phyloP scores from a whole-genome alignment of 1,139 yeast species.

The Hanseniaspora sp. region DNA sequence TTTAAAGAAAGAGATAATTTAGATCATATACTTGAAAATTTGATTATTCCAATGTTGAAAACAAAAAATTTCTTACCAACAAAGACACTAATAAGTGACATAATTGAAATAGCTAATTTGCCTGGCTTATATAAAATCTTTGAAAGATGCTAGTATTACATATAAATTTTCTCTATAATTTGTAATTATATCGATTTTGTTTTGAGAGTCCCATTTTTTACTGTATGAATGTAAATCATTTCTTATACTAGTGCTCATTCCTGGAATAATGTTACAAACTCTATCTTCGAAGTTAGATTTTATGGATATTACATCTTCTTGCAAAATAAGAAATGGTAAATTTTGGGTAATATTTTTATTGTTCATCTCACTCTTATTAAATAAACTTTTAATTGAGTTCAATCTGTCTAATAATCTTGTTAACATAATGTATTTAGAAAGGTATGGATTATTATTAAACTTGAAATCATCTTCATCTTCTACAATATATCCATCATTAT shows the following conservation, averaged over 20 bases:
- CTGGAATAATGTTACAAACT: slow-evolving; percentile 21
- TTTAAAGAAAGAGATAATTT: slow-evolving; percentile 23
- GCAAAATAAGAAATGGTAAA: slow-evolving; percentile 25
- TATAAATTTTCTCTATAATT: slow-evolving; percentile 18
- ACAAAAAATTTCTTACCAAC: slow-evolving; percentile 54
- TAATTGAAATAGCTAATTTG: slow-evolving; percentile 77
- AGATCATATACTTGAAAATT: slow-evolving; percentile 40
- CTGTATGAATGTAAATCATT: slow-evolving; percentile 17
- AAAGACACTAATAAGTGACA: slow-evolving; percentile 38
- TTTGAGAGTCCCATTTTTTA: slow-evolving; percentile 20
- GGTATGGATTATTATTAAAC: not conserved
- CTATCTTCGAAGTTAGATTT: slow-evolving; percentile 18
- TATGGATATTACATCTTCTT: slow-evolving; percentile 24
- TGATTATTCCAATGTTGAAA: slow-evolving; percentile 57
- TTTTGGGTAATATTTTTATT: slow-evolving; percentile 20
- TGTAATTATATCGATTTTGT: slow-evolving; percentile 21
- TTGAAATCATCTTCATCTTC: slow-evolving; percentile 40
- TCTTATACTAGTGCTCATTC: slow-evolving; percentile 18
- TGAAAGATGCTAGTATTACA: slow-evolving; percentile 57
- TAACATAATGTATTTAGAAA: slow-evolving; percentile 39
- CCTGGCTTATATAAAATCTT: slow-evolving; percentile 87
- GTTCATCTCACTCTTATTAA: slow-evolving; percentile 23
- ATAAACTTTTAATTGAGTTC: slow-evolving; percentile 20
- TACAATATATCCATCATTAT: slow-evolving; percentile 21
- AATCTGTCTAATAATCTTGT: slow-evolving; percentile 21